A percentile compares a stretch with the other conserved stretches of the same genome.
Evolutionary conservation across 1,284 basidiomycete species (phyloP).

Genomic region (Cutaneotrichosporon cutaneum): DNA sequence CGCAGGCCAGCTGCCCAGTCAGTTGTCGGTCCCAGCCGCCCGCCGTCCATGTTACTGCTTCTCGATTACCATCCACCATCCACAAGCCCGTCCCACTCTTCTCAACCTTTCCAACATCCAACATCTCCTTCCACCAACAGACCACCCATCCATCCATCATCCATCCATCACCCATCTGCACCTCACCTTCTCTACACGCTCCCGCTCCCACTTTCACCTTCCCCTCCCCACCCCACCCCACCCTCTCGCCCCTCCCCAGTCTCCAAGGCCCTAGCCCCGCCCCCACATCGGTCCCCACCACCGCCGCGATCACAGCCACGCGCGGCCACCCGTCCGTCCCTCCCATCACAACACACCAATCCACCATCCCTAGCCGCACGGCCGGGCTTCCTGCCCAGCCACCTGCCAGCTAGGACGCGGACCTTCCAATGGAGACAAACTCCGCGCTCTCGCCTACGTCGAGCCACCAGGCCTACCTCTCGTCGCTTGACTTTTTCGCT

Average conservation of each 20-base stretch:
- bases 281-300: background rate
- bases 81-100: background rate
- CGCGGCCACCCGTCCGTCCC: background rate
- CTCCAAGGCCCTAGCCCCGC: background rate
- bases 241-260: too few species aligned
- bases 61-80: background rate
- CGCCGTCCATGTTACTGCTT: too few species aligned
- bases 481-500: slow-evolving; percentile 26
- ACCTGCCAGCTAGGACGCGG: background rate
- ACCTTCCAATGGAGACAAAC: slow-evolving; percentile 2
- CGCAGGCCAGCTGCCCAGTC: too few species aligned
- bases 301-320: background rate
- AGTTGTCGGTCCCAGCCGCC: too few species aligned
- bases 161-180: background rate
- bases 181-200: background rate
- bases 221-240: background rate
- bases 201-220: background rate
- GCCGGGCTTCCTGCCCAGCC: background rate
- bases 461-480: slow-evolving; percentile 13
- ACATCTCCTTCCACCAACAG: background rate
- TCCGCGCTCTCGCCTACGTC: slow-evolving; percentile 4
- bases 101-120: background rate
- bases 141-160: background rate
- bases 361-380: background rate
- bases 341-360: background rate